phyloP scores from a whole-genome alignment of 192 early-diverging fungal species.

The Coemansia sp. region DNA sequence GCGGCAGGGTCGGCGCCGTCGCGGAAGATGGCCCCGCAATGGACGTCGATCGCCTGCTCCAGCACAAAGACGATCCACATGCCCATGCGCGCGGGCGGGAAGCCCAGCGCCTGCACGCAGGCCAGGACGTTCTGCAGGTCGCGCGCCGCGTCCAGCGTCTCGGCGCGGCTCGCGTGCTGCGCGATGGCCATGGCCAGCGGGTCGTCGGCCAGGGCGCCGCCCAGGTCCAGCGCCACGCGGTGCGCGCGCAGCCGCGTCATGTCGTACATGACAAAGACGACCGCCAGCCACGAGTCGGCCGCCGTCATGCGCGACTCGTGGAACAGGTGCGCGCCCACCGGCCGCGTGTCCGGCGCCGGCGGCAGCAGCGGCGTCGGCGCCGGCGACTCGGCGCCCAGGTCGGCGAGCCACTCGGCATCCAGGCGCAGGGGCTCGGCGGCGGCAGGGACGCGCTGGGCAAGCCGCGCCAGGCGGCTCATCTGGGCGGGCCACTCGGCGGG shows the following conservation, averaged over 20 bases:
- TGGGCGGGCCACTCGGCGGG: conserved; percentile 24
- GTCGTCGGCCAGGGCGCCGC: conserved; percentile 8
- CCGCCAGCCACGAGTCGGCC: conserved; percentile 27
- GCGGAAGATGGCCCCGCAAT: conserved; percentile 6
- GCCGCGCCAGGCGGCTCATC: conserved; percentile 3
- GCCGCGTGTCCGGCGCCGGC: not conserved
- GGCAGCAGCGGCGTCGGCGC: not conserved
- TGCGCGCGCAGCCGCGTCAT: conserved; percentile 24
- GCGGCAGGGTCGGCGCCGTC: not conserved
- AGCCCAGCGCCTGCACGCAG: not conserved
- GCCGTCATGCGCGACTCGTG: conserved; percentile 6
- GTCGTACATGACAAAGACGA: conserved; percentile 17
- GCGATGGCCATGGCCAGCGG: conserved; percentile 18
- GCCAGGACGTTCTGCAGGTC: conserved; percentile 14
- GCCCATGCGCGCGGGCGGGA: conserved; percentile 18
- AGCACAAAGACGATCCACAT: conserved; percentile 26
- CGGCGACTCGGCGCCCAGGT: not conserved
- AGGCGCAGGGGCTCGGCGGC: not conserved
- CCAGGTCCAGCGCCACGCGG: conserved; percentile 22
- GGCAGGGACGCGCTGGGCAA: conserved; percentile 2
- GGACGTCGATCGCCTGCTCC: conserved; percentile 20
- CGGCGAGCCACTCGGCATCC: not conserved
- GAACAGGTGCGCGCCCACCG: conserved; percentile 20
- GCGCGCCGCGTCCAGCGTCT: conserved; percentile 27
- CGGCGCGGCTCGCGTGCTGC: conserved; percentile 17